Evolutionary conservation across 176 grass and related monocot genomes (phyloP), one percentile per base, ranked within the genome.

Genomic region (Musa itinerans): DNA sequence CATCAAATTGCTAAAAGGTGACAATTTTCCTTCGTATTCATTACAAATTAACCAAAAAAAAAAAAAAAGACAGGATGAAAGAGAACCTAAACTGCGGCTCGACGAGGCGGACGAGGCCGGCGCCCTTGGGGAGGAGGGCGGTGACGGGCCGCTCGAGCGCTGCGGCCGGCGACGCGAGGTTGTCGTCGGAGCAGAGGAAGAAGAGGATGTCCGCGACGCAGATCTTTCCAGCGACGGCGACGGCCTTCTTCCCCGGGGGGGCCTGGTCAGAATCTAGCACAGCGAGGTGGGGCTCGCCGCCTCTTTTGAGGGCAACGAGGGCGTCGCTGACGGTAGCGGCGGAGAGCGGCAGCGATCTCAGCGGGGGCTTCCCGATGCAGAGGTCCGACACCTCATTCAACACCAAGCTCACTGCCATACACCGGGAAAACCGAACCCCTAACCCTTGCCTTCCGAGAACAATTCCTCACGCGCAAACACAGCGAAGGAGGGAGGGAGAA

Each of bases 361-460:
- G 82, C 71, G 89, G 80, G 79, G 92, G 92, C 85, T 96, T 92
- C 80, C 92, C 92, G 81, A 96, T 96, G 92, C 92, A 96, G 84
- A 96, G 89, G 78, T 96, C 92, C 53, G 92, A 89, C 82, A 92
- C 86, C 63, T 89, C 89, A 92, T 91, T 86, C 58, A 68, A 85
- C 80, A 89, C 75, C 43, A 92, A 81, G 80, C 80, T 79, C 78
- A 89, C 89, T 92, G 89, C 92, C 92, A 96, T 96, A 80, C 89
- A 96, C 80, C 82, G 70, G 20, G 23, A 25, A 14, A 73, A 4
- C 26, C 11, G 27, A 69, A 12, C 66, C 26, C 21, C 11, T 43
- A 43, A 43, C 22, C 8, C 24, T 24, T 64, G 62, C 34, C 34
- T 6, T 57, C 55, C 55, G 13, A 5, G 13, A 12, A 16, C 3